A percentile compares a stretch with the other conserved stretches of the same genome.
Conservation (phyloP, 129 eudicot species). For the Mikania micrantha region DNA sequence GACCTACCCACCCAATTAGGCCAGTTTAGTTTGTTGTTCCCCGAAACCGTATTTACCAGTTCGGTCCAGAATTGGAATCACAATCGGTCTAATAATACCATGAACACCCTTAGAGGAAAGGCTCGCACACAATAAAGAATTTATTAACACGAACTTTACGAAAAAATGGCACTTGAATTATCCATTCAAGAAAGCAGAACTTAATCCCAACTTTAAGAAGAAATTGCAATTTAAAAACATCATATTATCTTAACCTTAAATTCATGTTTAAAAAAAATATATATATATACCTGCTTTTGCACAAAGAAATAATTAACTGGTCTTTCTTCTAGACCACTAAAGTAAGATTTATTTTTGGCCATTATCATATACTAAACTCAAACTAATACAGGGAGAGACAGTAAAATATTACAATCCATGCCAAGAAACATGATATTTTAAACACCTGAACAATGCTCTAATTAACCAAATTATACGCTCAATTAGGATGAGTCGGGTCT, state of each 20-base stretch:
- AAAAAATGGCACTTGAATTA: background rate
- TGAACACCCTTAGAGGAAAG: background rate
- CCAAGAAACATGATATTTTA: background rate
- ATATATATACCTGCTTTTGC: background rate
- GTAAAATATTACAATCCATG: background rate
- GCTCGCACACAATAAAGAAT: background rate
- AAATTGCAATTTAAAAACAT: background rate
- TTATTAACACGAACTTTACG: background rate
- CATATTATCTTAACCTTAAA: background rate
- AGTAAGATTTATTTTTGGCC: background rate
- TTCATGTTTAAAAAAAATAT: too few relatives aligned
- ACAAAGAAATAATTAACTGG: background rate
- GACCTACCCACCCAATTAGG: background rate
- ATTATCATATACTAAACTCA: background rate
- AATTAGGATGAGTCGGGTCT: too few relatives aligned
- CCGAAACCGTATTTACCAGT: background rate
- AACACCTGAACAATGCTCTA: background rate
- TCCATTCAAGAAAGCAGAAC: background rate
- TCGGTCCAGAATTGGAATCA: background rate
- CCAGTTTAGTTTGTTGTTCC: background rate
- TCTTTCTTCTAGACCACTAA: background rate
- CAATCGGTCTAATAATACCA: background rate
- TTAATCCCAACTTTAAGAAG: background rate
- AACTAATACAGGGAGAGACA: background rate
- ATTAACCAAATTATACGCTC: background rate